A percentile compares a stretch with the other conserved stretches of the same genome.
phyloP scores from a whole-genome alignment of 2,329 filamentous ascomycete species.

The Coniochaeta sp. region DNA sequence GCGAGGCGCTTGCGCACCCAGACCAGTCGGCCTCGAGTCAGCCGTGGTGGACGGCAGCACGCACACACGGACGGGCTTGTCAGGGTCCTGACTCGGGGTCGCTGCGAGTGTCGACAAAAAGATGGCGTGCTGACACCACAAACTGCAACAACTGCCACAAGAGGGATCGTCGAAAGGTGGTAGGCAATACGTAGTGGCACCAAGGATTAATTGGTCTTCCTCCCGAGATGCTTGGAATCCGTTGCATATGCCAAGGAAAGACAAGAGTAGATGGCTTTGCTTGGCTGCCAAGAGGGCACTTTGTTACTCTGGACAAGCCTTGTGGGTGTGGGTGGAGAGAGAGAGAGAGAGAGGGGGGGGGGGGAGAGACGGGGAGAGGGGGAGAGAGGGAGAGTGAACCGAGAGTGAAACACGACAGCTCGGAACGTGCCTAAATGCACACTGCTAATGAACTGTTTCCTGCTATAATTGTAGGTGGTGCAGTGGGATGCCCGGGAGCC shows the following conservation, averaged over 20 bases:
- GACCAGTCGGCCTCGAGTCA: background rate
- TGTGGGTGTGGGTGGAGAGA: background rate
- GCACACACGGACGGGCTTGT: background rate
- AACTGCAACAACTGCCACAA: too few relatives aligned
- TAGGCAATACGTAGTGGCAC: background rate
- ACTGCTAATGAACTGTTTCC: too few relatives aligned
- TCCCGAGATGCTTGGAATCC: background rate
- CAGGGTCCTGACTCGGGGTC: background rate
- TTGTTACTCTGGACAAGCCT: background rate
- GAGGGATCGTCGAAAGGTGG: background rate
- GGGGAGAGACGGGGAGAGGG: background rate
- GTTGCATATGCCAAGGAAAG: slow-evolving; percentile 2
- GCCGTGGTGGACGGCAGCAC: background rate
- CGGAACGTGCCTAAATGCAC: background rate
- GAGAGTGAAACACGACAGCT: too few relatives aligned
- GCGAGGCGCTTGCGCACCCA: background rate
- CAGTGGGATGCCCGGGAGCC: background rate
- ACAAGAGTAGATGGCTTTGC: background rate
- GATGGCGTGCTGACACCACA: background rate
- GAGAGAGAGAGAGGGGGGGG: background rate
- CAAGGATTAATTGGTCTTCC: background rate
- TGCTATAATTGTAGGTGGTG: too few relatives aligned
- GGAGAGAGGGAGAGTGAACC: background rate
- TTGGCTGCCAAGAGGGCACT: slow-evolving; percentile 1
- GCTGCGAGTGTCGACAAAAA: background rate